A percentile compares a stretch with the other conserved stretches of the same genome.
Conservation (phyloP, 2,329 filamentous ascomycete genomes). For the Escovopsis weberi region DNA sequence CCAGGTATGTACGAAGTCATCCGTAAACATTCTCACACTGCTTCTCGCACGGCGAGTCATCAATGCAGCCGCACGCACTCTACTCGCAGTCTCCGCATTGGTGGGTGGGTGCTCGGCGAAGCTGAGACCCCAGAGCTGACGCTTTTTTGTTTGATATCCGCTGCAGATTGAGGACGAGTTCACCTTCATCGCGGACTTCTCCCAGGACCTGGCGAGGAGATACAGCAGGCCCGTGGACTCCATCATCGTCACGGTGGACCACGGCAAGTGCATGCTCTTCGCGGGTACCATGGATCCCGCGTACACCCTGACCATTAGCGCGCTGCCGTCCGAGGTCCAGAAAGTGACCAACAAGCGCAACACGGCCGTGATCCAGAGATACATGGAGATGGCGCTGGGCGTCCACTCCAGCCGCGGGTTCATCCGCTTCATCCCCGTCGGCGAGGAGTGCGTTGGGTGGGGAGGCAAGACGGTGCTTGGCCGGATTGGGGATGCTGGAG, state of each 20-base stretch:
- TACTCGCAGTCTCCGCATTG: no score
- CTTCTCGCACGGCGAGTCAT: no score
- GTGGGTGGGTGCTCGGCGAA: no score
- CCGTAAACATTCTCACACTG: no score
- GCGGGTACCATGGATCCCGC: slow-evolving; percentile 64
- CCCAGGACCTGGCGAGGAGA: slow-evolving; percentile 55
- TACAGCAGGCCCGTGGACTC: slow-evolving; percentile 62
- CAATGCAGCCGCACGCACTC: no score
- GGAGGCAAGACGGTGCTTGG: slow-evolving; percentile 56
- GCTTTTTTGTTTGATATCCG: no score
- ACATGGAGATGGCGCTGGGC: slow-evolving; percentile 55
- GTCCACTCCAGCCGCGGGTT: slow-evolving; percentile 54
- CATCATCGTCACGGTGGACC: slow-evolving; percentile 62
- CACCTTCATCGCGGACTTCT: slow-evolving; percentile 58
- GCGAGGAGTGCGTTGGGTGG: slow-evolving; percentile 57
- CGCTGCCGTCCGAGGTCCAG: slow-evolving; percentile 53
- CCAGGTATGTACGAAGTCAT: no score
- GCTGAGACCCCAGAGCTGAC: no score
- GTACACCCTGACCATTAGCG: slow-evolving; percentile 62
- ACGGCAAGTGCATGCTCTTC: slow-evolving; percentile 61
- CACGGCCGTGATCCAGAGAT: slow-evolving; percentile 59
- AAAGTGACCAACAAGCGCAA: slow-evolving; percentile 70
- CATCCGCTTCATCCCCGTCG: slow-evolving; percentile 54
- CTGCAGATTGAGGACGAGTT: slow-evolving; percentile 63
- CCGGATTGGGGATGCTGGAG: slow-evolving; percentile 31